phyloP scores from a whole-genome alignment of 352 stramenopile species.

The Phytophthora idaei region DNA sequence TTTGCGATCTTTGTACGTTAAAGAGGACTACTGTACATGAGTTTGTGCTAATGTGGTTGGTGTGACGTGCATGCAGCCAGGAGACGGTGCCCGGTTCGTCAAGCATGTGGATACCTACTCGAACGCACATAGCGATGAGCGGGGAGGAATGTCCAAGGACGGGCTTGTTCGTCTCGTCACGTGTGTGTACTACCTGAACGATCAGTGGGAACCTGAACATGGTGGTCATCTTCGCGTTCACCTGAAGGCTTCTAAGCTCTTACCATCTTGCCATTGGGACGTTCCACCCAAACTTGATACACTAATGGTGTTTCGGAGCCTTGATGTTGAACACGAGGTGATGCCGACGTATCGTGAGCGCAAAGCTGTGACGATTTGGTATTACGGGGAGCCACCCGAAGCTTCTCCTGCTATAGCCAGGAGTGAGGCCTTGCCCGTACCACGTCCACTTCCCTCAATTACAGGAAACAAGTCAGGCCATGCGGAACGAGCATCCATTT shows the following conservation, averaged over 20 bases:
- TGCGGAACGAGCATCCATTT: constrained; percentile 72
- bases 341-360: constrained; percentile 82
- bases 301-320: constrained; percentile 91
- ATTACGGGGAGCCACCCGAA: constrained; percentile 71
- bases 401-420: not conserved
- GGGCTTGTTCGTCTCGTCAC: constrained; percentile 68
- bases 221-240: constrained; percentile 77
- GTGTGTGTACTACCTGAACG: constrained; percentile 89
- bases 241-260: constrained; percentile 28
- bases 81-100: constrained; percentile 69
- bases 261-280: constrained; percentile 56
- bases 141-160: constrained; percentile 9
- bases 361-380: constrained; percentile 95
- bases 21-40: not conserved
- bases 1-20: constrained; percentile 76
- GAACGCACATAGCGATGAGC: constrained; percentile 39
- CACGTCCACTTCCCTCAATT: constrained; percentile 5
- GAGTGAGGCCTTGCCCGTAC: constrained; percentile 4
- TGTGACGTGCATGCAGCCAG: constrained; percentile 43
- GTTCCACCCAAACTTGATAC: constrained; percentile 85
- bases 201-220: constrained; percentile 61
- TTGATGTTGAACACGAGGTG: constrained; percentile 92
- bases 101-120: constrained; percentile 75
- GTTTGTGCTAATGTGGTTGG: constrained; percentile 6
- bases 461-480: not conserved